These are phyloP conservation scores for Penicillium ochrochloron DNA, from an alignment of 495 filamentous ascomycete species.

Conservation along the genomic window DNA sequence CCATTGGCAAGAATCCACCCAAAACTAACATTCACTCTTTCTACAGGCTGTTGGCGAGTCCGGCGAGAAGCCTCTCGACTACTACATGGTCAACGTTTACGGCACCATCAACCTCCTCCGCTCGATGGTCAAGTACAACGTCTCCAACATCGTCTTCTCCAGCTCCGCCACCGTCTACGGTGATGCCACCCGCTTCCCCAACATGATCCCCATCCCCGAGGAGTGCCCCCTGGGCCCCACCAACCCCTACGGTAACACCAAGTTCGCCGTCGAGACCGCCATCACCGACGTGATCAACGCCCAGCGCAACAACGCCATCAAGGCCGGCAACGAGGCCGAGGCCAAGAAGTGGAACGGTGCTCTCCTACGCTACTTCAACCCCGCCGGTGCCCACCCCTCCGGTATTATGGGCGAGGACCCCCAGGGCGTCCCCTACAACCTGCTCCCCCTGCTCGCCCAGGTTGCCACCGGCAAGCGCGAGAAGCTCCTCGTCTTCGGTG, in stretches of 20 bases:
- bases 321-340: conserved; percentile 70
- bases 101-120: conserved; percentile 87
- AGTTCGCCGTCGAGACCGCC: conserved; percentile 85
- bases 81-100: conserved; percentile 95
- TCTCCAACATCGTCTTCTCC: conserved; percentile 97
- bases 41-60: conserved; percentile 88
- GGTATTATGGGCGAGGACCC: conserved; percentile 99
- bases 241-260: conserved; percentile 96
- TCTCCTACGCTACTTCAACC: conserved; percentile 96
- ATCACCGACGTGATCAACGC: conserved; percentile 91
- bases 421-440: conserved; percentile 92
- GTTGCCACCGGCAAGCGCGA: conserved; percentile 94
- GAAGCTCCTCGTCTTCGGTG: conserved; percentile 92
- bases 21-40: conserved; percentile 6
- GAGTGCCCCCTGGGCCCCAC: conserved; percentile 93
- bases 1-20: background rate
- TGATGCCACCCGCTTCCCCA: conserved; percentile 91
- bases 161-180: conserved; percentile 97
- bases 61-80: conserved; percentile 91
- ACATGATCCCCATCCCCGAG: conserved; percentile 99
- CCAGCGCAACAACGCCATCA: conserved; percentile 80
- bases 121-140: conserved; percentile 85
- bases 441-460: conserved; percentile 91
- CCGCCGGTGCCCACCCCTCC: conserved; percentile 89
- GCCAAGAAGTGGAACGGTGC: conserved; percentile 88